These are phyloP conservation scores for Camellia lanceoleosa DNA, from an alignment of 148 eudicot species.

Conservation along the genomic window DNA sequence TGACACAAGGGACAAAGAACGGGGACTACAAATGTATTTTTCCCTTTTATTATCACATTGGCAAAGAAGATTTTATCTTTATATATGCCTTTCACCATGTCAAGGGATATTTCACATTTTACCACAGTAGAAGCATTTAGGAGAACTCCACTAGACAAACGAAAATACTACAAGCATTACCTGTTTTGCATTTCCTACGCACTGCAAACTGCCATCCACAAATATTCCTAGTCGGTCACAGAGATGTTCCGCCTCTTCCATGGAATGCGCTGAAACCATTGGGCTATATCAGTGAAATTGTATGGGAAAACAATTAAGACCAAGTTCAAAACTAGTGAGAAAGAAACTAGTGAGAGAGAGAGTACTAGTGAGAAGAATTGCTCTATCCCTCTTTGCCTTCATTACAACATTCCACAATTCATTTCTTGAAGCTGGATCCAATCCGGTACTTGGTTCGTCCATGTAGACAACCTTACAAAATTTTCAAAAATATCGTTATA, in stretches of 20 bases:
- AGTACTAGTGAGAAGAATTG: conserved; percentile 85
- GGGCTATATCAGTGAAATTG: neutral
- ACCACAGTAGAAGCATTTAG: no score
- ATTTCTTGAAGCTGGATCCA: conserved; percentile 94
- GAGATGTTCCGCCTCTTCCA: conserved; percentile 91
- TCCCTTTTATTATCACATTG: no score
- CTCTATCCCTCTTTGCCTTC: conserved; percentile 70
- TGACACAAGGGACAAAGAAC: no score
- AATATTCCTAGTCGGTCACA: conserved; percentile 85
- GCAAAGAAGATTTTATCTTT: no score
- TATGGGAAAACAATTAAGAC: neutral
- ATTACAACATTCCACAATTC: conserved; percentile 83
- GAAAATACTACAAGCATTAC: conserved; percentile 27
- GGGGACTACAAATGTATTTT: no score
- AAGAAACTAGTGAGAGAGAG: neutral
- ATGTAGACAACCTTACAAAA: conserved; percentile 72
- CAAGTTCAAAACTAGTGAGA: no score
- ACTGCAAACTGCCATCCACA: conserved; percentile 82
- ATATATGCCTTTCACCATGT: neutral
- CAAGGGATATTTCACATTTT: neutral
- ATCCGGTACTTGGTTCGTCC: conserved; percentile 96
- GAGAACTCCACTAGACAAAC: neutral
- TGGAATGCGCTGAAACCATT: conserved; percentile 69
- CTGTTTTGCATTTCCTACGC: conserved; percentile 84
- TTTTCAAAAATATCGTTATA: conserved; percentile 1